Base-by-base conservation (phyloP, 1,284 basidiomycete species). In the Sanghuangporus weigelae region DNA sequence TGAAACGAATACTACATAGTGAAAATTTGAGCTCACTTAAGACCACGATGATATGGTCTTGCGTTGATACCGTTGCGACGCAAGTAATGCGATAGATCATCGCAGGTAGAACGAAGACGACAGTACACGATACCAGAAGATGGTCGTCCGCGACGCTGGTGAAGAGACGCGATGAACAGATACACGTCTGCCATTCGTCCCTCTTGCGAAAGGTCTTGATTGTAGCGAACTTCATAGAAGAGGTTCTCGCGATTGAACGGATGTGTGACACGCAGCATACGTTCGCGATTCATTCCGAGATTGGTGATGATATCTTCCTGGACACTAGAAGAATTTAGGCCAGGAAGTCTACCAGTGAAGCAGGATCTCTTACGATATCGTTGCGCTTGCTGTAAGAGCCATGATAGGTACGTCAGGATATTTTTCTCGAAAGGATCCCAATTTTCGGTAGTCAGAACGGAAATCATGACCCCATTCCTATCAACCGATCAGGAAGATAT, bases 381-480 rank as follows among this genome's bases (percentile, higher is more conserved):
- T 92, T 2, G 90, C 90, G 7, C 88, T 90, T 0, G 90, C 89
- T 0, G 90, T 92, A n/a, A 92, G 74, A 5, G 90, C 90, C 82
- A 93, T 95, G 66, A 95, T 88, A 0, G 93, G 93, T 0, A 95
- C 82, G 58, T 79, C 77, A 0, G 84, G 84, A 70, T 87, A 95
- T 21, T 78, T 78, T 38, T 83, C 76, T 0, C 92, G 81, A 72
- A 95, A 92, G 23, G 77, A 75, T 6, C 90, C 89, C 5, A 96
- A 78, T 42, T 79, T 81, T 50, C 89, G 78, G 71, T 93, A 95
- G 57, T 90, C 86, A 35, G 75, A 80, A 38, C 92, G 82, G 70
- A 95, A 93, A 61, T 90, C 84, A 57, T 89, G 88, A 0, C 92
- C 92, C 92, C 92, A 94, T 79, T 93, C 92, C 89, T 91, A 67